phyloP scores from a whole-genome alignment of 2,329 filamentous ascomycete species.

The Cordyceps cicadae region DNA sequence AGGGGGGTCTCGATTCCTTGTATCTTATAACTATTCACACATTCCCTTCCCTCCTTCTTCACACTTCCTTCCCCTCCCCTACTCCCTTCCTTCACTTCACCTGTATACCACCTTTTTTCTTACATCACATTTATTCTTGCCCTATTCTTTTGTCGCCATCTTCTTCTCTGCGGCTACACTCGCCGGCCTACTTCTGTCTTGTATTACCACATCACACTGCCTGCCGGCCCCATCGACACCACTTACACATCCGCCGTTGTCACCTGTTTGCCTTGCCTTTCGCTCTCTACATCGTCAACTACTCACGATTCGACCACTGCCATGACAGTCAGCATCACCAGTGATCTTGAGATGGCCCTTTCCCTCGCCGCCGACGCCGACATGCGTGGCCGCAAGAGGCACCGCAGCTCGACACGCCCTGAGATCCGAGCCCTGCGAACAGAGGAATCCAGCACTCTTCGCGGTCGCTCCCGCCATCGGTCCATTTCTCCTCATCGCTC shows the following conservation, averaged over 20 bases:
- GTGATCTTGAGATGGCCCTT: constrained; percentile 6
- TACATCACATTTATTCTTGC: background rate
- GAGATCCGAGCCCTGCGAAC: constrained; percentile 25
- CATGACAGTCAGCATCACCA: constrained; percentile 1
- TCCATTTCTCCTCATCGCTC: constrained; percentile 28
- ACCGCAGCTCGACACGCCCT: constrained; percentile 29
- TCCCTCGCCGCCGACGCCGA: constrained; percentile 3
- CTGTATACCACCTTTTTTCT: background rate
- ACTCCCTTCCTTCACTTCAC: background rate
- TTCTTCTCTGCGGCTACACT: background rate
- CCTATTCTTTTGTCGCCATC: background rate
- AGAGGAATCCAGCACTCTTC: constrained; percentile 35
- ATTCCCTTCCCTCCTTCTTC: constrained; percentile 4
- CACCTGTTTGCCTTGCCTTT: background rate
- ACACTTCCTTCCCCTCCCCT: background rate
- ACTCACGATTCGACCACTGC: background rate
- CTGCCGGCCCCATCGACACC: background rate
- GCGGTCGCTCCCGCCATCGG: constrained; percentile 32
- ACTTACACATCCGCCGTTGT: constrained; percentile 3
- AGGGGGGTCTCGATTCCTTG: background rate
- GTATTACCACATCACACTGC: background rate
- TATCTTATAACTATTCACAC: constrained; percentile 9
- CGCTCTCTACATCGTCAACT: background rate
- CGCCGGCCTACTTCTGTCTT: background rate
- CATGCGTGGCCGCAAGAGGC: constrained; percentile 31